Percentiles rank a stretch among this genome's conserved stretches.
Evolutionary conservation across 2,329 filamentous ascomycete species (phyloP).

Genomic region (Cladophialophora yegresii): DNA sequence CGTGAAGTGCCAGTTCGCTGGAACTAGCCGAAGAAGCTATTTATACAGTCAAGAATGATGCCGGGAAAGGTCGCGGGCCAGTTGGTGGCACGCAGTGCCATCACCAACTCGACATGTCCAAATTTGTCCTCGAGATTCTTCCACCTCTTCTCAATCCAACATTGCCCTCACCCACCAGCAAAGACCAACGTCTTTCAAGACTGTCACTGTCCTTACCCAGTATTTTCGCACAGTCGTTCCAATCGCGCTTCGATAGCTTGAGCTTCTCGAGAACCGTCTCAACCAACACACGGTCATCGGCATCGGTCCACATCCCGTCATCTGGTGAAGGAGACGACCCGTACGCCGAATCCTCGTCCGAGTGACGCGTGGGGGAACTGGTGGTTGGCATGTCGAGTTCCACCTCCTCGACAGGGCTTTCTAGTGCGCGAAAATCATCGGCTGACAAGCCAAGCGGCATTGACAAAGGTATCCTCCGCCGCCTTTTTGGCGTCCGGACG

Average conservation of each 20-base stretch:
- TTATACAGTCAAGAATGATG: constrained; percentile 19
- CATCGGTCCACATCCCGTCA: constrained; percentile 42
- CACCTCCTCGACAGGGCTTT: constrained; percentile 37
- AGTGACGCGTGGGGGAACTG: constrained; percentile 21
- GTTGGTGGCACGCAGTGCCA: not conserved
- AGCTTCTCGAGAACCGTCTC: constrained; percentile 50
- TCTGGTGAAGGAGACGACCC: constrained; percentile 25
- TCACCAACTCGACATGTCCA: constrained; percentile 33
- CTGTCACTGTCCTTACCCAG: constrained; percentile 47
- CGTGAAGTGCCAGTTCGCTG: constrained; percentile 20
- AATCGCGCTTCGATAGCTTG: constrained; percentile 47
- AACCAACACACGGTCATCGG: constrained; percentile 48
- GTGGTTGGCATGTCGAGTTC: constrained; percentile 25
- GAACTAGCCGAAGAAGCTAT: constrained; percentile 21
- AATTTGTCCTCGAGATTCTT: constrained; percentile 28
- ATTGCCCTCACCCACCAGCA: constrained; percentile 48
- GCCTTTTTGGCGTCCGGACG: constrained; percentile 48
- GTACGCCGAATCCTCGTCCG: constrained; percentile 28
- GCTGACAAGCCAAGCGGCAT: constrained; percentile 49
- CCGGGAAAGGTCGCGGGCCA: constrained; percentile 1
- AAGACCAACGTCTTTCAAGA: constrained; percentile 47
- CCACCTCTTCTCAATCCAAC: constrained; percentile 42
- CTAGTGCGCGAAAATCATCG: constrained; percentile 49
- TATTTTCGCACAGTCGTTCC: constrained; percentile 49
- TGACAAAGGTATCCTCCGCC: constrained; percentile 46